Evolutionary conservation across 352 stramenopile species (phyloP), one percentile per base, ranked within the genome.

Genomic region (Globisporangium rhizosaccharum): DNA sequence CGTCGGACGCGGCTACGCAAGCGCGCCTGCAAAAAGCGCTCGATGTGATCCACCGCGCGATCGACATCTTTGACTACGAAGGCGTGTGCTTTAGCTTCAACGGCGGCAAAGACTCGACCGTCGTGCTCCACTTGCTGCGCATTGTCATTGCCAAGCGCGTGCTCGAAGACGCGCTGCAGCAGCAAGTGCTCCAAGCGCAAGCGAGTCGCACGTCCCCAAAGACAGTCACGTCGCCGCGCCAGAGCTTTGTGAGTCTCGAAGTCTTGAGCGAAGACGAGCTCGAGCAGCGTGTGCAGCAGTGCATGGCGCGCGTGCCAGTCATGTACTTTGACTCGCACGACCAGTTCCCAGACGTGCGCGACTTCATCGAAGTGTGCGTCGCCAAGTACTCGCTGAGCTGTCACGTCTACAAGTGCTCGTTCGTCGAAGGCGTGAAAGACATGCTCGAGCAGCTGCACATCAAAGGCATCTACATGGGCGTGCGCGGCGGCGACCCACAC

Each of bases 241-340:
- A 42, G 26, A 54, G 50, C 33, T 23, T 37, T 15, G 26, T 54
- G 7, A 54, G 50, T 11, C 17, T 49, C 18, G 44, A 54, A 6
- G 26, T 54, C 73, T 53, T 90, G 57, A 57, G 58, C 15, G 65
- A 80, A 39, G 61, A 78, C 0, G 76, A 87, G 46, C 67, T 93
- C 10, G 79, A 90, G 61, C 39, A 41, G 15, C 71, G 67, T 26
- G 78, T 88, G 30, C 58, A 66, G 18, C 53, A 60, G 30, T 63
- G 72, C 44, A 61, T 94, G 44, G 67, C 75, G 46, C 71, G 71
- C 23, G 63, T 96, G 26, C 87, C 85, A 0, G 81, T 97, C 17
- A 96, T 99, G 70, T 99, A 98, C 77, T 99, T 98, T 70, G 85
- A 98, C 62, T 95, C 97, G 59, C 68, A 86, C 39, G 84, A 98